Conservation (phyloP, 805 yeast genomes). For the Tetrapisispora arboricola region DNA sequence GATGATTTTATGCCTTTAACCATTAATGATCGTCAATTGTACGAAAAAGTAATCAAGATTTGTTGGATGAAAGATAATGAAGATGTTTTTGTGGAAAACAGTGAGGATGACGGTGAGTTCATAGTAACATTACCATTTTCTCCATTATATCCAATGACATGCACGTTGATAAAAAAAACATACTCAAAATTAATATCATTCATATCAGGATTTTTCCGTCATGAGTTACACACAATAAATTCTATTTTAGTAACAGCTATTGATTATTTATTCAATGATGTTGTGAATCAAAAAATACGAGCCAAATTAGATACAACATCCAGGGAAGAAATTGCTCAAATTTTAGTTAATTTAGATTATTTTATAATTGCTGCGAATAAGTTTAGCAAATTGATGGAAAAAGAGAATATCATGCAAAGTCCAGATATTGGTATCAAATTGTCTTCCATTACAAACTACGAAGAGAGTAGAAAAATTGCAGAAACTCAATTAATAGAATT, state of each 20-base stretch:
- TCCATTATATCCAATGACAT: slow-evolving; percentile 76
- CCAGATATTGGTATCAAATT: slow-evolving; percentile 36
- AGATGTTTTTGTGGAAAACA: slow-evolving; percentile 8
- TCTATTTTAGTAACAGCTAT: slow-evolving; percentile 49
- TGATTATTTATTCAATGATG: slow-evolving; percentile 57
- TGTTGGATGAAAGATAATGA: slow-evolving; percentile 57
- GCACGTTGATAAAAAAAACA: slow-evolving; percentile 61
- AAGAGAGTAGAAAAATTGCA: slow-evolving; percentile 53
- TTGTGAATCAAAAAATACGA: slow-evolving; percentile 55
- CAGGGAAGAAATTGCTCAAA: slow-evolving; percentile 86
- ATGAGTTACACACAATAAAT: slow-evolving; percentile 48
- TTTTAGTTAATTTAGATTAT: slow-evolving; percentile 77
- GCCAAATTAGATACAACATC: slow-evolving; percentile 57
- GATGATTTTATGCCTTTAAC: slow-evolving; percentile 87
- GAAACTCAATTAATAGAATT: slow-evolving; percentile 73
- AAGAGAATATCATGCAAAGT: slow-evolving; percentile 27
- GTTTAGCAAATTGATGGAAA: slow-evolving; percentile 37
- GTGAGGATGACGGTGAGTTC: slow-evolving; percentile 28
- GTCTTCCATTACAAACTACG: slow-evolving; percentile 46
- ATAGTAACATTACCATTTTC: slow-evolving; percentile 78
- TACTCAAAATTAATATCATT: slow-evolving; percentile 57
- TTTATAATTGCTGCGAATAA: slow-evolving; percentile 68
- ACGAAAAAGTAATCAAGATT: slow-evolving; percentile 50
- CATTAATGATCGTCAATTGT: slow-evolving; percentile 48
- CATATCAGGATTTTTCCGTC: slow-evolving; percentile 54